A percentile compares a stretch with the other conserved stretches of the same genome.
Evolutionary conservation across 2,329 filamentous ascomycete genomes (phyloP).

Genomic region (Neocatenulostroma microsporum): DNA sequence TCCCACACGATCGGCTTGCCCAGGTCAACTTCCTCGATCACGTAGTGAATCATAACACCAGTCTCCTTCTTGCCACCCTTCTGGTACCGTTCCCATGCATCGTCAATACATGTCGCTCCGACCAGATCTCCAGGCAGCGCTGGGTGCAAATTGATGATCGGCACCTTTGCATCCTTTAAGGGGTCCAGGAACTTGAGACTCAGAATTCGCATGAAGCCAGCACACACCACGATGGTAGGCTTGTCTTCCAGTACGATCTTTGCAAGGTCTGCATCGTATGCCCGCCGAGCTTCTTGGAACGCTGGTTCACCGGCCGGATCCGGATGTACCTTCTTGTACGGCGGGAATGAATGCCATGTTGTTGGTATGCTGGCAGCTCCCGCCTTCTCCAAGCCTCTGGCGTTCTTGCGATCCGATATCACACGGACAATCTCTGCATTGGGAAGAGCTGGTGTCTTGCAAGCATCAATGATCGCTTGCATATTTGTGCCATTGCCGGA

Average conservation of each 20-base stretch:
- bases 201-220: slow-evolving; percentile 84
- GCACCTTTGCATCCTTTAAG: slow-evolving; percentile 53
- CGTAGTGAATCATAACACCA: slow-evolving; percentile 85
- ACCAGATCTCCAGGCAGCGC: slow-evolving; percentile 67
- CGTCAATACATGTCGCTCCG: slow-evolving; percentile 62
- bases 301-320: slow-evolving; percentile 40
- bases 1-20: slow-evolving; percentile 63
- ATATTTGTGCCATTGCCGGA: slow-evolving; percentile 71
- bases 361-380: slow-evolving; percentile 57
- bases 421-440: slow-evolving; percentile 53
- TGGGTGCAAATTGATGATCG: slow-evolving; percentile 77
- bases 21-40: slow-evolving; percentile 66
- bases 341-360: slow-evolving; percentile 73
- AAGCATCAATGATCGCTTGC: slow-evolving; percentile 64
- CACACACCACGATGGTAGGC: slow-evolving; percentile 70
- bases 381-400: slow-evolving; percentile 57
- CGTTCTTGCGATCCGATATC: slow-evolving; percentile 57
- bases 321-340: slow-evolving; percentile 62
- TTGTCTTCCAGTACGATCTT: slow-evolving; percentile 54
- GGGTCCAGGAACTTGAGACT: slow-evolving; percentile 62
- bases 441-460: slow-evolving; percentile 41
- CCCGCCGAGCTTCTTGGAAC: slow-evolving; percentile 46
- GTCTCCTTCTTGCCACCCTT: slow-evolving; percentile 59
- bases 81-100: slow-evolving; percentile 67
- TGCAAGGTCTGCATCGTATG: slow-evolving; percentile 70